Conservation (phyloP, 176 grass and related monocot genomes). For the Carex scoparia region DNA sequence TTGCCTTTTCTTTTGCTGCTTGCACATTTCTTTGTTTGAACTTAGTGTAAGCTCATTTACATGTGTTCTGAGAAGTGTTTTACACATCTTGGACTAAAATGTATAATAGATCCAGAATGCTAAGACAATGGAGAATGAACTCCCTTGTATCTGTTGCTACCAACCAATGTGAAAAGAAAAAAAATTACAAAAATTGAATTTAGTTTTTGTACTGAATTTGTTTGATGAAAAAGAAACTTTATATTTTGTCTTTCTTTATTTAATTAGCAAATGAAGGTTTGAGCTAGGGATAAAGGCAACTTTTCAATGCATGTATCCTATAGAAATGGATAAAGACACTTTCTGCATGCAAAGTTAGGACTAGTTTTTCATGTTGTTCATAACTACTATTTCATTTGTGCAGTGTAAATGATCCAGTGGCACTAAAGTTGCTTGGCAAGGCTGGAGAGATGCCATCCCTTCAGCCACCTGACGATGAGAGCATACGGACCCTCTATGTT, state of each 20-base stretch:
- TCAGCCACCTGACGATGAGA: conserved; percentile 80
- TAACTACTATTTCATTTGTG: conserved; percentile 13
- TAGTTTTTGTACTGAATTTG: background rate
- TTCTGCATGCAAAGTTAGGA: background rate
- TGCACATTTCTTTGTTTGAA: background rate
- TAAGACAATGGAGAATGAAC: background rate
- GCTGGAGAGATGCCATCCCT: conserved; percentile 92
- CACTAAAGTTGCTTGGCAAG: conserved; percentile 80
- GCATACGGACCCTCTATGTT: conserved; percentile 85
- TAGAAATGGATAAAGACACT: background rate
- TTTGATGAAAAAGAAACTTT: background rate
- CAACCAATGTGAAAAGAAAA: background rate
- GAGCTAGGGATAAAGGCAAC: background rate
- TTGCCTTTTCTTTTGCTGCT: background rate
- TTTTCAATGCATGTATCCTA: background rate
- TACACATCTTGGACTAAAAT: background rate
- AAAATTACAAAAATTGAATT: background rate
- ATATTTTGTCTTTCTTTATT: background rate
- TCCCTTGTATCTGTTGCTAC: background rate
- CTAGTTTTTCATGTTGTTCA: background rate
- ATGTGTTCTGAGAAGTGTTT: background rate
- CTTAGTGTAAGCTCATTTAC: background rate
- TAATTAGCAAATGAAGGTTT: background rate
- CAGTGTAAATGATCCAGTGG: conserved; percentile 95
- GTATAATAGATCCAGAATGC: background rate